phyloP scores from a whole-genome alignment of 2,329 filamentous ascomycete species.

The Neonectria punicea region DNA sequence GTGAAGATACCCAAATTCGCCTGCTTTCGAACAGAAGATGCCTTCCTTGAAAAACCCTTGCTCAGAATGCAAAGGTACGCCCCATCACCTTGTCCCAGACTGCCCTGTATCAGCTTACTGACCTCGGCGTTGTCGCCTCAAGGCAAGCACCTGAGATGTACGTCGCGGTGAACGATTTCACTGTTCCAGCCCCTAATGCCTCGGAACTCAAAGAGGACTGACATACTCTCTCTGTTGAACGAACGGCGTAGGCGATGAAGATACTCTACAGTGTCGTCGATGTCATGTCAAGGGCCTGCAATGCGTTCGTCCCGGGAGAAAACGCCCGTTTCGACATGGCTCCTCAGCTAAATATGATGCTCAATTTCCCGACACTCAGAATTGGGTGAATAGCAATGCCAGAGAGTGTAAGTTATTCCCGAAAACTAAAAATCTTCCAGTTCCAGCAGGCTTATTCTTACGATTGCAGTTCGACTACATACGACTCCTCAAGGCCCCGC shows the following conservation, averaged over 20 bases:
- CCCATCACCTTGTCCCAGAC: neutral
- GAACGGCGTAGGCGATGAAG: slow-evolving; percentile 27
- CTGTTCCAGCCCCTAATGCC: neutral
- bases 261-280: slow-evolving; percentile 8
- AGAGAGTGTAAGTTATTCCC: slow-evolving; percentile 24
- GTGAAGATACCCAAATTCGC: neutral
- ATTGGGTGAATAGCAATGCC: slow-evolving; percentile 35
- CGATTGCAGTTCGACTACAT: slow-evolving; percentile 28
- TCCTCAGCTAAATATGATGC: slow-evolving; percentile 39
- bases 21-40: slow-evolving; percentile 18
- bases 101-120: neutral
- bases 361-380: slow-evolving; percentile 33
- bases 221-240: slow-evolving; percentile 1
- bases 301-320: slow-evolving; percentile 24
- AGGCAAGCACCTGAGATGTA: slow-evolving; percentile 41
- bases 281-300: slow-evolving; percentile 27
- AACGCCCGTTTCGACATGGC: slow-evolving; percentile 29
- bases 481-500: slow-evolving; percentile 19
- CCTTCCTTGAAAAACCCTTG: slow-evolving; percentile 30
- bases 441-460: neutral
- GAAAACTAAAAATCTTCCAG: fast-evolving
- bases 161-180: neutral
- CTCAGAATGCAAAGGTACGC: slow-evolving; percentile 34
- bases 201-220: neutral
- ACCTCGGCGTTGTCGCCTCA: fast-evolving